Base-by-base conservation (phyloP, 2,329 filamentous ascomycete species). In the Dothistroma pini region DNA sequence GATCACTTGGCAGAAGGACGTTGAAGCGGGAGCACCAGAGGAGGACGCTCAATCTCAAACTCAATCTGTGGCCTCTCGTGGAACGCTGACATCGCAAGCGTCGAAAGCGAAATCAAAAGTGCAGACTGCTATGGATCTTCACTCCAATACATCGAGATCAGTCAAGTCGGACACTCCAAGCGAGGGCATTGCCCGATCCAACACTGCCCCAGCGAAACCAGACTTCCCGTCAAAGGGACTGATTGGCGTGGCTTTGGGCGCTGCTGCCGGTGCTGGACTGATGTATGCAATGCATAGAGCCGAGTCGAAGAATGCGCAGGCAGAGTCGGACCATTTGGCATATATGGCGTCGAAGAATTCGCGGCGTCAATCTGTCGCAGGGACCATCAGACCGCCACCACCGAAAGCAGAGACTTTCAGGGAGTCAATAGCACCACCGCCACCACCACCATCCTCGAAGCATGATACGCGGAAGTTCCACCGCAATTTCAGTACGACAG, bases 181-280 rank as follows among this genome's bases (percentile, higher is more conserved):
- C 51, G 65, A 60, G 16, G 58, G 63, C 32, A 59, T 69, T 19
- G 52, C 62, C 14, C 60, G 63, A 19, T 54, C 60, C n/a, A 55
- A 29, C 21, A 70, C 66, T 19, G 61, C 62, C 50, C 66, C 68
- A 4, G 59, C 60, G 7, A 58, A 57, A 11, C 57, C 60, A 14
- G 60, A 63, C 25, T 65, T 70, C 25, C 64, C 66, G 12, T 56
- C 57, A 29, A 71, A 72, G 58, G 63, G 66, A 16, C 44, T 75
- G 22, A 81, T 95, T 51, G 89, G 91, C 8, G 89, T 89, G 8
- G 79, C 96, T 11, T 81, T 96, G 54, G 91, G 90, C 49, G 90
- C 89, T 34, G 90, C 90, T 16, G 90, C 90, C 19, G 89, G 89
- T 44, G 89, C 88, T 38, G 89, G 88, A 10, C 79, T 90, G 47